phyloP scores from a whole-genome alignment of 345 rosid genomes.

The Kandelia obovata region DNA sequence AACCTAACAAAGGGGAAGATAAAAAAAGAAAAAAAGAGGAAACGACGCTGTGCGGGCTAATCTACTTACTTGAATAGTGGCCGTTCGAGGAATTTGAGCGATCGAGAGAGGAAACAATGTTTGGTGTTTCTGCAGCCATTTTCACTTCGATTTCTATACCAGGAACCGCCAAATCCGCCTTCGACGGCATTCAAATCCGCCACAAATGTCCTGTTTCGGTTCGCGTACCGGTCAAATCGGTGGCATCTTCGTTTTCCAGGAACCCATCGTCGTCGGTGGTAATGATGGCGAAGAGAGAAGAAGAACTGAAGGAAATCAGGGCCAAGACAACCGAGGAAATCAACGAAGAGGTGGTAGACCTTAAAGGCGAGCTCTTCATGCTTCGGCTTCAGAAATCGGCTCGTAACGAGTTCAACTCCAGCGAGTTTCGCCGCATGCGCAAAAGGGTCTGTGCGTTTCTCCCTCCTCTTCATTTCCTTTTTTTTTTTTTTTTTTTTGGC shows the following conservation, averaged over 20 bases:
- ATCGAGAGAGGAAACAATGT: conserved; percentile 33
- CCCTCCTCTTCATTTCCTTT: conserved; percentile 15
- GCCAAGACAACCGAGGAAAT: conserved; percentile 65
- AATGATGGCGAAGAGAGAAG: conserved; percentile 81
- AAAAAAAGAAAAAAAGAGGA: neutral
- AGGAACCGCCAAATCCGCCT: conserved; percentile 36
- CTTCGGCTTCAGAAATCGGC: conserved; percentile 81
- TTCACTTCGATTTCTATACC: conserved; percentile 35
- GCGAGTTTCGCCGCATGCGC: conserved; percentile 85
- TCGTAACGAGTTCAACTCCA: conserved; percentile 85
- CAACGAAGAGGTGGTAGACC: conserved; percentile 75
- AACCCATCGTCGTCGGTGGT: conserved; percentile 34
- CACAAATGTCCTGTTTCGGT: conserved; percentile 24
- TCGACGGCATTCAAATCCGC: conserved; percentile 50
- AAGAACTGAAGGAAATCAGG: conserved; percentile 74
- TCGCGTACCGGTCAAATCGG: conserved; percentile 16
- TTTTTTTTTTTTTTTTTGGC: too few species aligned
- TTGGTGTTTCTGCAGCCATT: conserved; percentile 45
- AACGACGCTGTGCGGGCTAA: neutral
- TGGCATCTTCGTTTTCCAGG: conserved; percentile 22
- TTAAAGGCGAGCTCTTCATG: conserved; percentile 95
- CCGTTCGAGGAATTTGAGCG: neutral
- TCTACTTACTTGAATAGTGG: neutral
- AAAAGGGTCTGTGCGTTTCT: conserved; percentile 46
- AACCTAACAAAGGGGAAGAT: too few species aligned